phyloP scores from a whole-genome alignment of 176 grass and related monocot genomes.

The Lolium multiflorum region DNA sequence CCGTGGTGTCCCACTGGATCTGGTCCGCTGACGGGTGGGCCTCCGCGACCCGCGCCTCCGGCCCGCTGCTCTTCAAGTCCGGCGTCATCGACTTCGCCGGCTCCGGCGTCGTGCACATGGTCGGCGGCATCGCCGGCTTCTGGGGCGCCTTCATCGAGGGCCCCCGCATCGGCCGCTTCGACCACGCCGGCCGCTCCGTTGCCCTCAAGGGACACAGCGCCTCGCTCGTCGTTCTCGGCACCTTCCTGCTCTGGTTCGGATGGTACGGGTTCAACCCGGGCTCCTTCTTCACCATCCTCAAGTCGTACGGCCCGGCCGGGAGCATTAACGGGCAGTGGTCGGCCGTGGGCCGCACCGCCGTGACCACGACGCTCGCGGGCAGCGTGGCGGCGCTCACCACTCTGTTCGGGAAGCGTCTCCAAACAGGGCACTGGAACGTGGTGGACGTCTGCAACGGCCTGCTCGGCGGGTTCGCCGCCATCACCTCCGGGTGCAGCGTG shows the following conservation, averaged over 20 bases:
- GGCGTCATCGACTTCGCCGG: conserved; percentile 98
- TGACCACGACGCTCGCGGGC: conserved; percentile 86
- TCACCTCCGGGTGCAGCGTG: conserved; percentile 88
- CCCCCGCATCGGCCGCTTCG: conserved; percentile 81
- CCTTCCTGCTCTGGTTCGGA: conserved; percentile 94
- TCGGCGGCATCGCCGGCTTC: conserved; percentile 83
- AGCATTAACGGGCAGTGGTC: conserved; percentile 92
- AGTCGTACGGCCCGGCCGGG: conserved; percentile 69
- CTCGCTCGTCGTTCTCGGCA: conserved; percentile 88
- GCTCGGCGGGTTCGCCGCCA: conserved; percentile 91
- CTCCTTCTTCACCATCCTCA: conserved; percentile 81
- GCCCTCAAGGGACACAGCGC: conserved; percentile 88
- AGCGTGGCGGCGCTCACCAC: conserved; percentile 91
- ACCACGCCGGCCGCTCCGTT: conserved; percentile 73
- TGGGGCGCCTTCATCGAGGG: conserved; percentile 98
- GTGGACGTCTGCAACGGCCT: conserved; percentile 93
- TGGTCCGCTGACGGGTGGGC: conserved; percentile 92
- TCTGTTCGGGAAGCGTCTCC: conserved; percentile 87
- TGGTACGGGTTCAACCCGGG: conserved; percentile 98
- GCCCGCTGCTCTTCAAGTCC: conserved; percentile 69
- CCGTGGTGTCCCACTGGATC: conserved; percentile 93
- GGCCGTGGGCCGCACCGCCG: conserved; percentile 87
- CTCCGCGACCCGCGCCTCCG: conserved; percentile 48
- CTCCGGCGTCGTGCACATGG: conserved; percentile 95
- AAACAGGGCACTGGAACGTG: conserved; percentile 97